Base-by-base conservation (phyloP, 1,284 basidiomycete genomes). In the Cronartium ribicola region DNA sequence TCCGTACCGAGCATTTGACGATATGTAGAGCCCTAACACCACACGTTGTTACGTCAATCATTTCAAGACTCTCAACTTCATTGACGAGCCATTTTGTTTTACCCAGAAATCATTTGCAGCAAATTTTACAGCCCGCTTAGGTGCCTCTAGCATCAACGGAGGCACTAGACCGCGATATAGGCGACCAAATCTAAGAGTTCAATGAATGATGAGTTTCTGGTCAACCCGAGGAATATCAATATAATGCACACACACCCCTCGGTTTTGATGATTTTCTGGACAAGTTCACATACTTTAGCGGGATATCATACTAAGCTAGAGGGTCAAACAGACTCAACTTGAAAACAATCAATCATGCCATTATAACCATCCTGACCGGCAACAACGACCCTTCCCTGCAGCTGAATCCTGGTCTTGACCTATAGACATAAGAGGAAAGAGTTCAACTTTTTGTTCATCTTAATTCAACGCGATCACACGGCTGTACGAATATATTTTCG, bases 351-450 rank as follows among this genome's bases (percentile, higher is more conserved):
- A 13, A 97, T 83, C 80, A 98, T 87, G n/a, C 94, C 81, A 75
- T 80, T 80, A 79, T 83, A 83, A 55, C 80, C 77, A 57, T 82
- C 80, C 0, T 78, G 79, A 17, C 80, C 81, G 7, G 79, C 89
- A 72, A 87, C 84, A 66, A 86, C 83, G 48, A 86, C 84, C 82
- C 91, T 92, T 17, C 88, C 90, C 81, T 92, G 90, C 37, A 99
- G 85, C 82, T 98, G 96, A 88, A 98, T 94, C 43, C 95, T 90
- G 11, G 95, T 99, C 85, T 98, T 98, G 82, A 98, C 90, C 80
- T 76, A 75, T 61, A n/a, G 43, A 20, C 36, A 39, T 5, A 51
- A 6, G 14, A 29, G 5, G n/a, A 61, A 36, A 17, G 51, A 13
- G 66, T n/a, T n/a, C n/a, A n/a, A n/a, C n/a, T n/a, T n/a, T n/a